Evolutionary conservation across 441 rosid species (phyloP).

Genomic region (Gossypium laxum): DNA sequence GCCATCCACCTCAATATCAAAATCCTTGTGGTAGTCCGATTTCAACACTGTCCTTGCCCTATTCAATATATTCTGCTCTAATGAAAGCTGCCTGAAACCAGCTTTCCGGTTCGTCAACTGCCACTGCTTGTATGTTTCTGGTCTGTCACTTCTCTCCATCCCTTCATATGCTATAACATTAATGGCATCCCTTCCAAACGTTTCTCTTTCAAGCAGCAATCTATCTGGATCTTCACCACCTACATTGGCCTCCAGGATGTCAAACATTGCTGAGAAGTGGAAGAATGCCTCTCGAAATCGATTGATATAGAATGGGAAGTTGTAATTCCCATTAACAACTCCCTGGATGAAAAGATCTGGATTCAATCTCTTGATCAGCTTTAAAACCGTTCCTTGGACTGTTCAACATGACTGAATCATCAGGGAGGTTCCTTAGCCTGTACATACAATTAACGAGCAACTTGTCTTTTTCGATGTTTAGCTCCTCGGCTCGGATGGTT

Average conservation of each 20-base stretch:
- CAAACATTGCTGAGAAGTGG: conserved; percentile 66
- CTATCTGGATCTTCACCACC: conserved; percentile 46
- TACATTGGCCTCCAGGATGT: conserved; percentile 52
- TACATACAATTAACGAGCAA: conserved; percentile 48
- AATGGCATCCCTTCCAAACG: conserved; percentile 49
- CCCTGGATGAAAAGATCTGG: conserved; percentile 70
- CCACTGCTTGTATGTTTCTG: conserved; percentile 87
- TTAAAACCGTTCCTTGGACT: conserved; percentile 67
- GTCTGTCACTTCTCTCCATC: conserved; percentile 71
- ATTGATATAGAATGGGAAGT: conserved; percentile 62
- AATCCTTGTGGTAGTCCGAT: conserved; percentile 38
- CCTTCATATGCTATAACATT: conserved; percentile 76
- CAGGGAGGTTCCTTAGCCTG: conserved; percentile 52
- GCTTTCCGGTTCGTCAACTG: conserved; percentile 41
- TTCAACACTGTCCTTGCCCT: conserved; percentile 29
- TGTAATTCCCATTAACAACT: conserved; percentile 53
- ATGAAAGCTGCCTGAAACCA: conserved; percentile 40
- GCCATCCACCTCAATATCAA: conserved; percentile 42
- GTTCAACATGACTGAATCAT: conserved; percentile 50
- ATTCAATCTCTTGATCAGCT: conserved; percentile 44
- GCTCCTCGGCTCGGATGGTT: conserved; percentile 54
- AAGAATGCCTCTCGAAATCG: conserved; percentile 77
- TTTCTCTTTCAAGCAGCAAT: conserved; percentile 47
- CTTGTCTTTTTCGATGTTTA: conserved; percentile 45
- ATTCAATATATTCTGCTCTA: conserved; percentile 32